phyloP scores from a whole-genome alignment of 345 rosid species.

The Raphanus sativus region DNA sequence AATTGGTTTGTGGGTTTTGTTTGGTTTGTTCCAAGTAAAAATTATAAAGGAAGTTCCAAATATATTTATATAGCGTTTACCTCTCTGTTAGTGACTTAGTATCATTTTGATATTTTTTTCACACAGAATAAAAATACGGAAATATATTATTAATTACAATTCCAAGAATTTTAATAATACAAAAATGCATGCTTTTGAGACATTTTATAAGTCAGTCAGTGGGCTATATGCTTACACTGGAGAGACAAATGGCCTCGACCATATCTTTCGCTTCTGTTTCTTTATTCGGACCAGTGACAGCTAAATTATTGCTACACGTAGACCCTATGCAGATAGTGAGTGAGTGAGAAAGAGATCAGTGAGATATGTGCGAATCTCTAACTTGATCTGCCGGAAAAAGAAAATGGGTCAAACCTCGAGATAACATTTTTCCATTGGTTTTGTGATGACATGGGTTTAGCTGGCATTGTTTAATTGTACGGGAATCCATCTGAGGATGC shows the following conservation, averaged over 20 bases:
- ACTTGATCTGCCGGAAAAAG: conserved; percentile 3
- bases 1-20: background rate
- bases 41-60: background rate
- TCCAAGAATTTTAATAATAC: background rate
- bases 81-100: no score
- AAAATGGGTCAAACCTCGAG: background rate
- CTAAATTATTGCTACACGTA: background rate
- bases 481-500: background rate
- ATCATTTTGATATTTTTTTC: no score
- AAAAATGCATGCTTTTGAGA: conserved; percentile 28
- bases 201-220: conserved; percentile 29
- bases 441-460: conserved; percentile 21
- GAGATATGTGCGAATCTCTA: conserved; percentile 15
- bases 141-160: no score
- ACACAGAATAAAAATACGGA: no score
- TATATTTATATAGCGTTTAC: background rate
- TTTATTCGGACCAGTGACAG: background rate
- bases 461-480: conserved; percentile 13
- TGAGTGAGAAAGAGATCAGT: background rate
- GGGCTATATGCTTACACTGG: conserved; percentile 20
- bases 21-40: conserved; percentile 19
- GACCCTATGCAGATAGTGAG: background rate
- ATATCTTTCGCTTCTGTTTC: conserved; percentile 17
- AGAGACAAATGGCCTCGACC: conserved; percentile 41
- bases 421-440: conserved; percentile 17